Conservation (phyloP, 1,139 yeast genomes). For the Geotrichum klebahnii region DNA sequence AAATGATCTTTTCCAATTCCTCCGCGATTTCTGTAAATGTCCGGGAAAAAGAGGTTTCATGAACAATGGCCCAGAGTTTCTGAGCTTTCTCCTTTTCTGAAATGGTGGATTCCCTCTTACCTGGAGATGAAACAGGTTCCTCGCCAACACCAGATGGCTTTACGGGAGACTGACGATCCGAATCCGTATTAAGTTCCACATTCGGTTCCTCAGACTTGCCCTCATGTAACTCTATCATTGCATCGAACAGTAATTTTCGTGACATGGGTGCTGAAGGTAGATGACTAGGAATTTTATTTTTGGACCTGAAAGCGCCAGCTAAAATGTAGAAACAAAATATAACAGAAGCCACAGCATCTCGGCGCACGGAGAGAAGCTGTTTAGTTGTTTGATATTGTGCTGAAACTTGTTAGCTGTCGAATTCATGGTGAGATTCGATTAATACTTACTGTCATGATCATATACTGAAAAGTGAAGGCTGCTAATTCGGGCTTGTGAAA, state of each 20-base stretch:
- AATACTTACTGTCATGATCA: constrained; percentile 30
- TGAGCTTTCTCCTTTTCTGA: constrained; percentile 14
- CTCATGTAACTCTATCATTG: constrained; percentile 38
- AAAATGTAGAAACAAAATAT: constrained; percentile 44
- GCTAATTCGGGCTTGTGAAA: constrained; percentile 48
- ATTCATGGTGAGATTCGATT: neutral
- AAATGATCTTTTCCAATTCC: constrained; percentile 42
- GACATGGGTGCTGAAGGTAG: constrained; percentile 46
- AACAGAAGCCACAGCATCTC: constrained; percentile 49
- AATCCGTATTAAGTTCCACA: neutral
- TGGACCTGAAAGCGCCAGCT: constrained; percentile 44
- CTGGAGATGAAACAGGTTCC: too few species aligned
- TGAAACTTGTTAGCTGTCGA: neutral
- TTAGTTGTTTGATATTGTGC: constrained; percentile 40
- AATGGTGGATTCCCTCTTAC: neutral
- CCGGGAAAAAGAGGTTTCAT: constrained; percentile 48
- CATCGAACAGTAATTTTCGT: constrained; percentile 45
- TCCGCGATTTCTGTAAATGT: constrained; percentile 48
- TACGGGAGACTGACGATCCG: neutral
- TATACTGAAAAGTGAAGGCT: constrained; percentile 47
- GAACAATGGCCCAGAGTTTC: constrained; percentile 46
- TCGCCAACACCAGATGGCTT: too few species aligned
- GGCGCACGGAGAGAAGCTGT: constrained; percentile 43
- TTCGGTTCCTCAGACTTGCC: neutral
- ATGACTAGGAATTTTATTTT: constrained; percentile 42